These are phyloP conservation scores for Rutidosis leptorrhynchoides DNA, from an alignment of 129 eudicot genomes.

Conservation along the genomic window DNA sequence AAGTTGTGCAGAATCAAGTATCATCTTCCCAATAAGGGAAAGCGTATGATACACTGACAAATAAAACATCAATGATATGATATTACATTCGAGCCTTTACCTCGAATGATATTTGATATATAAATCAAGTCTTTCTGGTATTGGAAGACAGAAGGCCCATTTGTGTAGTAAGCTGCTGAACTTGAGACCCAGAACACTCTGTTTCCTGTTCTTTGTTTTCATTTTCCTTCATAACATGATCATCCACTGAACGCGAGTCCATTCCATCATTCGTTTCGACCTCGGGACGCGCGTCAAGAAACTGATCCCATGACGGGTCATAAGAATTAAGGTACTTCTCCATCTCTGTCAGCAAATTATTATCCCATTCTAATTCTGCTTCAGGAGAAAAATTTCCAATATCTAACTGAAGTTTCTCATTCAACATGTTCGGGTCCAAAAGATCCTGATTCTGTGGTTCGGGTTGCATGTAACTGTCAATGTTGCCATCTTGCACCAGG, in stretches of 20 bases:
- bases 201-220: conserved; percentile 42
- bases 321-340: conserved; percentile 43
- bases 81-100: conserved; percentile 23
- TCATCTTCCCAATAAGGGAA: conserved; percentile 12
- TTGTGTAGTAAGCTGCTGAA: conserved; percentile 78
- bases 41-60: neutral
- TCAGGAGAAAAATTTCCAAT: conserved; percentile 55
- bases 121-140: conserved; percentile 42
- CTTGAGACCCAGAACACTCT: conserved; percentile 53
- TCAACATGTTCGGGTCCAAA: conserved; percentile 34
- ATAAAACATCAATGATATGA: neutral
- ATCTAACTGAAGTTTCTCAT: conserved; percentile 40
- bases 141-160: conserved; percentile 79
- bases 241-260: conserved; percentile 43
- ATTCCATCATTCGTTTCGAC: conserved; percentile 42
- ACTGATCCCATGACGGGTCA: conserved; percentile 77
- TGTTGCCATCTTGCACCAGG: conserved; percentile 43
- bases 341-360: conserved; percentile 49
- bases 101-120: neutral
- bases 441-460: conserved; percentile 39
- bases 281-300: conserved; percentile 42
- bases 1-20: conserved; percentile 17
- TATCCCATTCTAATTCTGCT: conserved; percentile 64
- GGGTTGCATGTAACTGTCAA: conserved; percentile 32
- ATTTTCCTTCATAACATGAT: conserved; percentile 21